Base-by-base conservation (phyloP, 441 rosid species). In the Hypseocharis bilobata region DNA sequence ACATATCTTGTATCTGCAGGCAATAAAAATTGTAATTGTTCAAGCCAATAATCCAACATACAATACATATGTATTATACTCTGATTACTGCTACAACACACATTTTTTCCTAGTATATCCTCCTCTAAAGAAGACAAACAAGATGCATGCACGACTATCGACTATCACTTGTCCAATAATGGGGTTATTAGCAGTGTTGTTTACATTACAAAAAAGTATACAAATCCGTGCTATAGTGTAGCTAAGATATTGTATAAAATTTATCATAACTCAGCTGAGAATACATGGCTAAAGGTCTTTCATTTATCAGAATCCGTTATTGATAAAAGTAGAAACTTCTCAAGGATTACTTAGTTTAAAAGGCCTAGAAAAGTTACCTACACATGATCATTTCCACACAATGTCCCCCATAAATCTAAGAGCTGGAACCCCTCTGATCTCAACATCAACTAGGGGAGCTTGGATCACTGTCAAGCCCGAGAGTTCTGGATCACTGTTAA, bases 381-480 rank as follows among this genome's bases (percentile, higher is more conserved):
- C 30, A 27, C 5, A 69, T 23, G 32, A 44, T 88, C 79, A 92
- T 83, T 85, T 92, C 98, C 98, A 92, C 49, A 92, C 59, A 17
- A 87, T 88, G 72, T 92, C 91, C 2, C 98, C 95, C 76, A 92
- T 51, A 70, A 92, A 90, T 69, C 78, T 82, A 61, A 92, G 92
- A 42, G 97, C 98, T 13, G 97, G 97, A 34, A 90, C 96, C 34
- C 98, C 98, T 81, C 97, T 85, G 70, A 92, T 92, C 86, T 92
- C 98, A 63, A 87, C 84, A 65, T 92, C 98, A 13, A 92, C 96
- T 54, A 92, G 71, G 16, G 97, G 98, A 49, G 92, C 92, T 76
- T 86, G 71, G 74, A 90, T 83, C 66, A 90, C 34, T 66, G 77
- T 75, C 82, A 93, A 80, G 63, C 75, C 77, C 3, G 88, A 78